phyloP scores from a whole-genome alignment of 768 basidiomycete species.

The Mycena belliarum region DNA sequence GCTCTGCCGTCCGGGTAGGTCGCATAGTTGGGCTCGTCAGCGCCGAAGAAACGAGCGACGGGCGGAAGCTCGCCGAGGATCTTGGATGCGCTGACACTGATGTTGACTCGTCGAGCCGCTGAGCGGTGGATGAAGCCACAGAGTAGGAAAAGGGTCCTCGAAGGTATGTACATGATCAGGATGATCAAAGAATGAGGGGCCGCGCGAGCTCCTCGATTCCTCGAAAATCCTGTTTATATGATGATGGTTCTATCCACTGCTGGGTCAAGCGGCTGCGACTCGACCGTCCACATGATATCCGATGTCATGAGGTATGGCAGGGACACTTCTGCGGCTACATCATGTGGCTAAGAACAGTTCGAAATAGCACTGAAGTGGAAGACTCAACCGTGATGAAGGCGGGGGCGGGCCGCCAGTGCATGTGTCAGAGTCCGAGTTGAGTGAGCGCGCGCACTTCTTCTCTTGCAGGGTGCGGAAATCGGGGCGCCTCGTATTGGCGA shows the following conservation, averaged over 20 bases:
- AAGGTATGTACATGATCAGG: conserved; percentile 8
- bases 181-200: too few species aligned
- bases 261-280: too few species aligned
- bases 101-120: conserved; percentile 17
- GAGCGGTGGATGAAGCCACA: conserved; percentile 1
- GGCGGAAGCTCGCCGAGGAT: conserved; percentile 19
- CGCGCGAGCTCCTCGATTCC: too few species aligned
- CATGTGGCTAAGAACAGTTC: too few species aligned
- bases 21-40: conserved; percentile 22
- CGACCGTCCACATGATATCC: too few species aligned
- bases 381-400: too few species aligned
- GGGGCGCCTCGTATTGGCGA: background rate
- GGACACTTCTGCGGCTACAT: too few species aligned
- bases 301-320: too few species aligned
- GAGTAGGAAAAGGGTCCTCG: conserved; percentile 5
- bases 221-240: too few species aligned
- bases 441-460: background rate
- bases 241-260: too few species aligned
- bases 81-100: conserved; percentile 18
- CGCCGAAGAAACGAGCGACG: conserved; percentile 19
- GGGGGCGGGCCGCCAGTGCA: too few species aligned
- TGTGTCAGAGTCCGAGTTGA: background rate
- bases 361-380: too few species aligned
- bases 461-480: background rate
- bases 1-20: conserved; percentile 20